Evolutionary conservation across 306 rosid species (phyloP), one percentile per base, ranked within the genome.

Genomic region (Cicer bijugum): DNA sequence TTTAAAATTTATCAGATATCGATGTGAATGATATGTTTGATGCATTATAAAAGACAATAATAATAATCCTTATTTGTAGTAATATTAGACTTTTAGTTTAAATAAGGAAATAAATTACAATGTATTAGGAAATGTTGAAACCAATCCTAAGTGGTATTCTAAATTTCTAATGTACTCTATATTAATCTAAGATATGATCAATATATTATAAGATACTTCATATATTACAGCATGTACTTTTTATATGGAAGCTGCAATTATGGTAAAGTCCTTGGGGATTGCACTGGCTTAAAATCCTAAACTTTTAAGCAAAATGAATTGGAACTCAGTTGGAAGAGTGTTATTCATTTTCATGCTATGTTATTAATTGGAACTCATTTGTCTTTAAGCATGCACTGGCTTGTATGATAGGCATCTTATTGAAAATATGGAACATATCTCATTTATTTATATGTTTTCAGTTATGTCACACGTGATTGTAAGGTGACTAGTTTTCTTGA

Each of bases 301-400:
- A 16, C 6, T 50, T 35, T 7, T 47, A 74, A 74, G 65, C 65
- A 12, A 67, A 50, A 60, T 50, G 75, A 73, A 47, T 12, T 73
- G 40, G 4, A 80, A 23, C 44, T 73, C 39, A 59, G 9, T 55
- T 79, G 67, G 60, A 9, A 12, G 17, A 43, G 39, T 59, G 12
- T n/a, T 14, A 40, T 9, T 67, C 14, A 42, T 12, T 52, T 60
- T 53, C n/a, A 0, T 9, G 12, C 71, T 17, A 17, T 17, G 19
- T 17, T 17, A 17, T 17, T 17, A 17, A 17, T 17, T 17, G 19
- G 19, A 17, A 17, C 19, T 17, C 19, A 17, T 17, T 15, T 17
- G 15, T 10, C 59, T 79, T 42, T 10, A 46, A 65, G 68, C 59
- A 42, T 72, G 59, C 42, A 9, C 16, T 65, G 53, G 10, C 71